phyloP scores from a whole-genome alignment of 257 asterid genomes.

The Mentha longifolia region DNA sequence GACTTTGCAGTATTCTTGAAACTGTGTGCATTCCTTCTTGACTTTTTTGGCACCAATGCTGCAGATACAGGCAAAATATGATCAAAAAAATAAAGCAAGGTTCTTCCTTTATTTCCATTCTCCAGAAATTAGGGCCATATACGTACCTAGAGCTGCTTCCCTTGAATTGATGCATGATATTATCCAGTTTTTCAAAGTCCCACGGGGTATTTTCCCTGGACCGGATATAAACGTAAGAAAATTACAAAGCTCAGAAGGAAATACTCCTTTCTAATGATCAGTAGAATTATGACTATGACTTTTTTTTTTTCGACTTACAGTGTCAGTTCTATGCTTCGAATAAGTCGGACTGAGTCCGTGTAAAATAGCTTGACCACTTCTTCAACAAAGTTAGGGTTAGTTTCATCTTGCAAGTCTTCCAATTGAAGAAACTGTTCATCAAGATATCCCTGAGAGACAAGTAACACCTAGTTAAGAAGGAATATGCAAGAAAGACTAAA shows the following conservation, averaged over 20 bases:
- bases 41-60: conserved; percentile 88
- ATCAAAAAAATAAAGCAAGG: not conserved
- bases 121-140: not conserved
- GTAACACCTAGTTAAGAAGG: not conserved
- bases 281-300: not conserved
- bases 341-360: conserved; percentile 62
- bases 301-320: conserved; percentile 43
- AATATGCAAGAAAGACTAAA: not conserved
- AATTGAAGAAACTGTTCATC: conserved; percentile 79
- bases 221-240: not conserved
- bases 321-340: conserved; percentile 60
- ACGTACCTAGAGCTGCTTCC: conserved; percentile 89
- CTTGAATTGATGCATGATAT: conserved; percentile 72
- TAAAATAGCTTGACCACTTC: conserved; percentile 71
- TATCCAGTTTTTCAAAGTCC: conserved; percentile 67
- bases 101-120: not conserved
- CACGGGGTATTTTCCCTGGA: conserved; percentile 51
- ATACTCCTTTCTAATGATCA: not conserved
- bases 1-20: conserved; percentile 69
- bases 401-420: conserved; percentile 83
- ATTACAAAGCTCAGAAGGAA: not conserved
- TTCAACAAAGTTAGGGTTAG: conserved; percentile 77
- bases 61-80: conserved; percentile 10
- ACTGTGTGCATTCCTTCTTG: conserved; percentile 62
- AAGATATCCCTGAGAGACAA: conserved; percentile 63